Evolutionary conservation across 164 flowering plant genomes (phyloP).

Genomic region (Macadamia tetraphylla): DNA sequence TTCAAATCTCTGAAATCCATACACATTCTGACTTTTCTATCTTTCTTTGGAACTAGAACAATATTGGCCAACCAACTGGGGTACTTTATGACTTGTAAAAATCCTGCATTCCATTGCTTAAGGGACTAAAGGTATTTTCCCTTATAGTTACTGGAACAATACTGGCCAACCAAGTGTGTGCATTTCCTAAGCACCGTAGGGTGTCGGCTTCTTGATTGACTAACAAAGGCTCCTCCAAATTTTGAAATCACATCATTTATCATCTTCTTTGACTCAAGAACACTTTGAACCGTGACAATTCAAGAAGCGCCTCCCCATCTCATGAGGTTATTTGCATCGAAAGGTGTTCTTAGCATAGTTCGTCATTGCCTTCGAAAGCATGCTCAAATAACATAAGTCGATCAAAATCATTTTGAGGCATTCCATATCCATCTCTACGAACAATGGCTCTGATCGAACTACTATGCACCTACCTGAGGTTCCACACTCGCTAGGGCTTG

Average conservation of each 20-base stretch:
- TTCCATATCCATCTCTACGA: conserved; percentile 30
- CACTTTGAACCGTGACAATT: conserved; percentile 65
- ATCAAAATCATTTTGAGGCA: conserved; percentile 52
- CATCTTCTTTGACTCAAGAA: conserved; percentile 51
- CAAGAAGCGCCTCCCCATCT: conserved; percentile 87
- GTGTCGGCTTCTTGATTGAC: conserved; percentile 67
- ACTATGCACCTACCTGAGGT: too few relatives aligned
- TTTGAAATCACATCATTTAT: conserved; percentile 59
- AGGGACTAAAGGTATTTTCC: too few relatives aligned
- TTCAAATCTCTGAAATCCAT: too few relatives aligned
- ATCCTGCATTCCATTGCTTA: too few relatives aligned
- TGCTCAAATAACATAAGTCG: conserved; percentile 78
- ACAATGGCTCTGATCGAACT: too few relatives aligned
- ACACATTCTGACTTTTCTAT: too few relatives aligned
- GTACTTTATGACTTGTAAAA: too few relatives aligned
- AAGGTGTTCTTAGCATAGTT: conserved; percentile 43
- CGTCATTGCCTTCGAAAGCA: conserved; percentile 63
- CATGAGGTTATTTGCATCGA: conserved; percentile 84
- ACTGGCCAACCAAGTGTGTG: conserved; percentile 31
- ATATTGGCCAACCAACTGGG: too few relatives aligned
- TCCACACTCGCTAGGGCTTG: background rate
- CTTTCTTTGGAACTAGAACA: too few relatives aligned
- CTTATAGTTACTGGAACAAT: too few relatives aligned
- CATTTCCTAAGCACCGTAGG: conserved; percentile 88
- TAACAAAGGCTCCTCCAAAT: conserved; percentile 73